These are phyloP conservation scores for Eucalyptus pumila DNA, from an alignment of 345 rosid genomes.

Conservation along the genomic window DNA sequence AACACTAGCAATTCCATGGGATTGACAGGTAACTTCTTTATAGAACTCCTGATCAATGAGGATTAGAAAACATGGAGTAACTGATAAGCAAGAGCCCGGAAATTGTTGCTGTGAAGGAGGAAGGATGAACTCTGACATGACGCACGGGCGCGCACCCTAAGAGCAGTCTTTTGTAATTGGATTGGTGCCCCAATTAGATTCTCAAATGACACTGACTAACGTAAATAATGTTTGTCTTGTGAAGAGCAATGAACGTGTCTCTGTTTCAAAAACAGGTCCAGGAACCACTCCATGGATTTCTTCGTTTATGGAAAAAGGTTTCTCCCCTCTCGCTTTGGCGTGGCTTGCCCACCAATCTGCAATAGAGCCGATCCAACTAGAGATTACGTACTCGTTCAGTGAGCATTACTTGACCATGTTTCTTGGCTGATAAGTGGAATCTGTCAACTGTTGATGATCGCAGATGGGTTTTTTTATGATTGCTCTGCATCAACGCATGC, in stretches of 20 bases:
- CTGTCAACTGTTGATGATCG: neutral
- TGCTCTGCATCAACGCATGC: neutral
- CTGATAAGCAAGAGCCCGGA: neutral
- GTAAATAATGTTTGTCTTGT: neutral
- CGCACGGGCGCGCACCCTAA: neutral
- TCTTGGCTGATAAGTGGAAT: neutral
- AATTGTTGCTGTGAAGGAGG: neutral
- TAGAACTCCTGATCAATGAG: neutral
- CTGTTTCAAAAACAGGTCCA: neutral
- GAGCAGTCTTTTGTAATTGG: neutral
- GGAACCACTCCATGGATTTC: neutral
- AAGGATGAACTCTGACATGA: neutral
- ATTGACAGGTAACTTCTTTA: neutral
- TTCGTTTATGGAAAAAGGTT: neutral
- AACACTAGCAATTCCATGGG: neutral
- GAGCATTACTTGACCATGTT: neutral
- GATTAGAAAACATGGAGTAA: neutral
- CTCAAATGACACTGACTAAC: neutral
- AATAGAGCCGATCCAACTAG: neutral
- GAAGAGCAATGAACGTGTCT: neutral
- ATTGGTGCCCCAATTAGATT: neutral
- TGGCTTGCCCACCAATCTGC: neutral
- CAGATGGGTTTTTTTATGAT: neutral
- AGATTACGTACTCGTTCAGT: neutral
- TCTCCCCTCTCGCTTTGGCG: neutral